Base-by-base conservation (phyloP, 495 filamentous ascomycete species). In the Neurospora intermedia region DNA sequence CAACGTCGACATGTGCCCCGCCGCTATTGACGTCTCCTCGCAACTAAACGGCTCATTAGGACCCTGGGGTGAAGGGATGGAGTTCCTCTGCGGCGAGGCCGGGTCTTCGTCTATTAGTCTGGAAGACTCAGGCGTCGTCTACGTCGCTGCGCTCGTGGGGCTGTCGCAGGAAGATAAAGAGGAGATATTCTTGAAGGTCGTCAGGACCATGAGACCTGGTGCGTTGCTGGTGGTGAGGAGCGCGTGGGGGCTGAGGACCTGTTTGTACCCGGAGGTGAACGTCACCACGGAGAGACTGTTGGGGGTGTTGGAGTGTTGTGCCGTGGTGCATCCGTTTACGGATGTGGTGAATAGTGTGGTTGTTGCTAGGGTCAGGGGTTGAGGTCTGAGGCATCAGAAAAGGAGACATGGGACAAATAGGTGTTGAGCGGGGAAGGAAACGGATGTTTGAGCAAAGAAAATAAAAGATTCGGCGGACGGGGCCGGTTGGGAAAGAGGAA, bases 281-380 rank as follows among this genome's bases (percentile, higher is more conserved):
- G 71, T 80, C 2, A 73, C 76, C 1, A 78, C 74, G 3, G 73
- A 73, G 20, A 43, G 62, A 4, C 35, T 81, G 45, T 48, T 75
- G 39, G 9, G 72, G 31, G 20, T 48, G 38, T 41, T 81, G 20
- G 74, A 81, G 74, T 70, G 71, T 3, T 78, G 77, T 9, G 74
- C 78, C 0, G 78, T 78, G 16, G 72, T 80, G 15, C 78, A 81
- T 46, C 79, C 79, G 40, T 76, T 76, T 31, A 72, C 71, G 2
- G 74, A 77, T 72, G 79, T 81, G 40, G 78, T 81, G 4, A 81
- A 81, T 59, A 78, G 77, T 62, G 78, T 80, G 4, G 72, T 81
- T 69, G 76, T 81, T 9, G 75, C 78, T n/a, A 77, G 62, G 41
- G 75, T 79, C 13, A 75, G 69, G 43, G 43, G 4, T 13, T 72